Percentiles rank a stretch among this genome's conserved stretches.
phyloP scores from a whole-genome alignment of 176 grass and related monocot species.

The Zizania latifolia region DNA sequence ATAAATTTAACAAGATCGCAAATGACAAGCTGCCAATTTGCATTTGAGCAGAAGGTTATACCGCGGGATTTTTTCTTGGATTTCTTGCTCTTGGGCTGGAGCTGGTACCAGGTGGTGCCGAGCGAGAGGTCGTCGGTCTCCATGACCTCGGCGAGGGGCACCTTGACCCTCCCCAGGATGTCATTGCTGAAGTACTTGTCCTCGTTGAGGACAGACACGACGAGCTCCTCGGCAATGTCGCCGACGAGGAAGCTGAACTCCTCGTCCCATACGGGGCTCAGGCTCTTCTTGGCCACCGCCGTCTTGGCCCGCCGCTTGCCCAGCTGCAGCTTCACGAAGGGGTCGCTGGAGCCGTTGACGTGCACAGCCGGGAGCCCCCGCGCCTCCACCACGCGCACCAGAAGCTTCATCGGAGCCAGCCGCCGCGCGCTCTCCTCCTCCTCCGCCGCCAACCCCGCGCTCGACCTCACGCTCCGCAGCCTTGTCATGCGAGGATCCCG shows the following conservation, averaged over 20 bases:
- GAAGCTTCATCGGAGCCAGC: slow-evolving; percentile 59
- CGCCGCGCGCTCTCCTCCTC: slow-evolving; percentile 1
- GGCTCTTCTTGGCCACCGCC: slow-evolving; percentile 69
- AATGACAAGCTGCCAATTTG: background rate
- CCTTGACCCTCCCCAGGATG: slow-evolving; percentile 54
- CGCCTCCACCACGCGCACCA: slow-evolving; percentile 77
- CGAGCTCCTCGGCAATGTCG: slow-evolving; percentile 66
- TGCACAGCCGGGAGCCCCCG: slow-evolving; percentile 57
- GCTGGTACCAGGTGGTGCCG: slow-evolving; percentile 79
- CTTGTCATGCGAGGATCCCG: slow-evolving; percentile 20
- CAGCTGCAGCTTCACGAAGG: slow-evolving; percentile 82
- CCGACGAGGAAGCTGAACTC: slow-evolving; percentile 87
- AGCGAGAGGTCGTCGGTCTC: slow-evolving; percentile 69
- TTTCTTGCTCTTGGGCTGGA: slow-evolving; percentile 84
- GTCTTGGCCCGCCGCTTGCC: slow-evolving; percentile 81
- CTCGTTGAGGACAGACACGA: slow-evolving; percentile 68
- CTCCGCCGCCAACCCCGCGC: slow-evolving; percentile 3
- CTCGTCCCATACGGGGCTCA: slow-evolving; percentile 70
- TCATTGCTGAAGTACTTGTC: slow-evolving; percentile 91
- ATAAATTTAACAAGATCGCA: background rate
- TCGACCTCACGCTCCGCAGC: slow-evolving; percentile 19
- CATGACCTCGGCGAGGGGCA: slow-evolving; percentile 74
- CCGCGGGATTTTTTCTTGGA: slow-evolving; percentile 79
- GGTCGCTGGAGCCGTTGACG: slow-evolving; percentile 73
- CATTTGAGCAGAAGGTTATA: background rate